Evolutionary conservation across 345 rosid species (phyloP).

Genomic region (Lepidium africanum): DNA sequence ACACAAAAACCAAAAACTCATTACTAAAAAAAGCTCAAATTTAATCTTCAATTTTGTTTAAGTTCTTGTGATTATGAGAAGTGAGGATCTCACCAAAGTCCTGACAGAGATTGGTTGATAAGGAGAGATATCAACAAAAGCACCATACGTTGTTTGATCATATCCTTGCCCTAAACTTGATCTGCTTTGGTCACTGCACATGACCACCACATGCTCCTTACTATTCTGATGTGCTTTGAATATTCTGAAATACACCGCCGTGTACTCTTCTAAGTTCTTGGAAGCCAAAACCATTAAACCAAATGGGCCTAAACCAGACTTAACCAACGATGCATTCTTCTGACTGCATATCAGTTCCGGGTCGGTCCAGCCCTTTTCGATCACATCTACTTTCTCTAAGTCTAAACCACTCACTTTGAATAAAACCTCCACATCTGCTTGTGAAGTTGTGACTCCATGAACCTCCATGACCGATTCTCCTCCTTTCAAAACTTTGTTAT

Average conservation of each 20-base stretch:
- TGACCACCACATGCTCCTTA: slow-evolving; percentile 37
- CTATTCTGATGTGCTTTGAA: slow-evolving; percentile 32
- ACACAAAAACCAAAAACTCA: not conserved
- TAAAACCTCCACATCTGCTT: slow-evolving; percentile 62
- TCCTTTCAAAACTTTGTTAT: slow-evolving; percentile 18
- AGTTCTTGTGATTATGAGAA: not conserved
- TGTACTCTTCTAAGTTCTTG: slow-evolving; percentile 40
- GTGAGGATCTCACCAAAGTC: slow-evolving; percentile 43
- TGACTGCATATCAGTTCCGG: slow-evolving; percentile 43
- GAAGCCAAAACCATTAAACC: slow-evolving; percentile 55
- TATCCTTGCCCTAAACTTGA: slow-evolving; percentile 33
- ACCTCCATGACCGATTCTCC: slow-evolving; percentile 38
- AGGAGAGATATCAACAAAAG: slow-evolving; percentile 45
- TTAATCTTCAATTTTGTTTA: not conserved
- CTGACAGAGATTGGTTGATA: slow-evolving; percentile 42
- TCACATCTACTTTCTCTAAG: slow-evolving; percentile 41
- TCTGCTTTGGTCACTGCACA: slow-evolving; percentile 70
- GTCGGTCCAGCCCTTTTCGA: slow-evolving; percentile 49
- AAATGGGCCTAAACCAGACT: slow-evolving; percentile 57
- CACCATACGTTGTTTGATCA: slow-evolving; percentile 50
- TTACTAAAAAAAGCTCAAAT: not conserved
- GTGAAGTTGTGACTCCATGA: slow-evolving; percentile 44
- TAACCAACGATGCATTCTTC: slow-evolving; percentile 32
- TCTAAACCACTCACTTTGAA: slow-evolving; percentile 34
- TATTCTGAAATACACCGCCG: slow-evolving; percentile 52